phyloP scores from a whole-genome alignment of 2,329 filamentous ascomycete genomes.

The Sclerotinia spermophila region DNA sequence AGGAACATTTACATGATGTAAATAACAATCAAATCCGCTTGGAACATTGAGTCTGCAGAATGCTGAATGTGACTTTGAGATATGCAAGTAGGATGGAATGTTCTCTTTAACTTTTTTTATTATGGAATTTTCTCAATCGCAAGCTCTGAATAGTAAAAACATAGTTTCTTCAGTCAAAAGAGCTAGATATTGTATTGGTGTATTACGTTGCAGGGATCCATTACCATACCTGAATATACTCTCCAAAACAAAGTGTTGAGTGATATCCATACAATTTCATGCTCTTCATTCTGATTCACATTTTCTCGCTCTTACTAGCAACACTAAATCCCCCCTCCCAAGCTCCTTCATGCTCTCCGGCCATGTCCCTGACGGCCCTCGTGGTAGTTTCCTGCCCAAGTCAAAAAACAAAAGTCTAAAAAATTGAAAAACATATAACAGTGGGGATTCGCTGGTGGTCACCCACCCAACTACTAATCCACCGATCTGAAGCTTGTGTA shows the following conservation, averaged over 20 bases:
- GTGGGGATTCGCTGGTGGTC: slow-evolving; percentile 5
- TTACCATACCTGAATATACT: not conserved
- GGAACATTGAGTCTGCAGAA: not conserved
- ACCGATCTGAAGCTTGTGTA: slow-evolving; percentile 11
- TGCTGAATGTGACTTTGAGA: not conserved
- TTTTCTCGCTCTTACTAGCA: not conserved
- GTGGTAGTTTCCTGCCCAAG: not conserved
- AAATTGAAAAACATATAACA: not conserved
- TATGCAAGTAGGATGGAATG: not conserved
- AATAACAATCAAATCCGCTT: not conserved
- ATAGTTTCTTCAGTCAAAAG: not conserved
- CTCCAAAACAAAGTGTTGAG: not conserved
- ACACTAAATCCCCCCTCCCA: not conserved
- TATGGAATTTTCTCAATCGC: not conserved
- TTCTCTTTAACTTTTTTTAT: no score
- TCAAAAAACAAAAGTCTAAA: not conserved
- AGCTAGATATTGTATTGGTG: no score
- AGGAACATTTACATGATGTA: not conserved
- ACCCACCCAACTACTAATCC: slow-evolving; percentile 9
- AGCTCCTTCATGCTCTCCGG: not conserved
- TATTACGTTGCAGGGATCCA: not conserved
- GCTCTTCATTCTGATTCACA: not conserved
- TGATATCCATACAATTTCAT: not conserved
- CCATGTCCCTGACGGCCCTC: not conserved
- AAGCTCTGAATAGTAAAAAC: not conserved